A percentile compares a stretch with the other conserved stretches of the same genome.
Conservation (phyloP, 2,329 filamentous ascomycete genomes). For the Orbilia oligospora region DNA sequence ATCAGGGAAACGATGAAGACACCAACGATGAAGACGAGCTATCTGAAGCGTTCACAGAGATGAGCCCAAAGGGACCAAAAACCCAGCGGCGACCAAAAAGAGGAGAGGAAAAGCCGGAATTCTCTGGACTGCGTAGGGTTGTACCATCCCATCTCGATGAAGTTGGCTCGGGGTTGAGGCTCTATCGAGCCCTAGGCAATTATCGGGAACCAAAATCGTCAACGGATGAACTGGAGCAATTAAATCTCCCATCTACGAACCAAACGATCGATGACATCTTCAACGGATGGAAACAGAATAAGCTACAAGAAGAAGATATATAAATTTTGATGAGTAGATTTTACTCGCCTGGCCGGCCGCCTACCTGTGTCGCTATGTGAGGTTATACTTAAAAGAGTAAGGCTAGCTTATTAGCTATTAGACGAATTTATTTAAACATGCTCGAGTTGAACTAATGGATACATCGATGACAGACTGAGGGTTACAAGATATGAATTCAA, state of each 20-base stretch:
- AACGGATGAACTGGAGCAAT: conserved; percentile 5
- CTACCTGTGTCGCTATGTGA: no score
- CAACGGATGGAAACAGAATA: conserved; percentile 4
- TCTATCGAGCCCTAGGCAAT: background rate
- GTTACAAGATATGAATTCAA: no score
- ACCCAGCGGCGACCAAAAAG: background rate
- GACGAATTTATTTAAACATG: no score
- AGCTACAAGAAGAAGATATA: background rate
- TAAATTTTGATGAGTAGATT: background rate
- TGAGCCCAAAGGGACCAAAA: background rate
- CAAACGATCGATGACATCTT: conserved; percentile 11
- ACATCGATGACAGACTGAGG: no score
- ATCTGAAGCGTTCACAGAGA: background rate
- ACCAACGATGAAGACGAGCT: background rate
- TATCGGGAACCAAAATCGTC: background rate
- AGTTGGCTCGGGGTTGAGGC: conserved; percentile 4
- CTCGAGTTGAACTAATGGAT: no score
- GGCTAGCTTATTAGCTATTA: no score
- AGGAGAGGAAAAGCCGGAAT: background rate
- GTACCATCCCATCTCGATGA: background rate
- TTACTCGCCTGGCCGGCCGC: no score
- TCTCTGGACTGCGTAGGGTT: background rate
- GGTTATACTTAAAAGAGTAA: no score
- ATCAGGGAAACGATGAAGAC: background rate
- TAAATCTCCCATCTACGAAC: background rate